These are phyloP conservation scores for Nyssa sinensis DNA, from an alignment of 148 eudicot species.

Conservation along the genomic window DNA sequence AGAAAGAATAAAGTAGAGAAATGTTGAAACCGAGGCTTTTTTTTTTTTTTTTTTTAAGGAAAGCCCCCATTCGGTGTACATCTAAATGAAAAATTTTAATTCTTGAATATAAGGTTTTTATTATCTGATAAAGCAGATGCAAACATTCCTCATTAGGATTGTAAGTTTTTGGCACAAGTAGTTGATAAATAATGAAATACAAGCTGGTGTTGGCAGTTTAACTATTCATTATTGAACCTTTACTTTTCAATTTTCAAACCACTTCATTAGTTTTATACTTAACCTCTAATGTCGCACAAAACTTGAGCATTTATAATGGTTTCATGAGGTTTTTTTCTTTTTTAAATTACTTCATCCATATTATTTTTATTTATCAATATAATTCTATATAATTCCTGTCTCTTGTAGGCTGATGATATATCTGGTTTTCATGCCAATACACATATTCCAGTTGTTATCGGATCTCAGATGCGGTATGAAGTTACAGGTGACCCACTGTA, in stretches of 20 bases:
- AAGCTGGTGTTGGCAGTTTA: too few relatives aligned
- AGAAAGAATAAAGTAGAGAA: too few relatives aligned
- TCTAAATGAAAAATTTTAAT: too few relatives aligned
- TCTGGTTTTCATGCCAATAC: conserved; percentile 88
- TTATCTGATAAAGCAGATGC: not conserved
- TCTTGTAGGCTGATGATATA: conserved; percentile 69
- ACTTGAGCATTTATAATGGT: not conserved
- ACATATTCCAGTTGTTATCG: conserved; percentile 86
- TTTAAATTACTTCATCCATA: not conserved
- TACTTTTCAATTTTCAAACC: not conserved
- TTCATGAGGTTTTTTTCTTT: not conserved
- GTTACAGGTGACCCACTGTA: conserved; percentile 85
- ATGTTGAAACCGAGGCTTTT: too few relatives aligned
- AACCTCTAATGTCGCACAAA: not conserved
- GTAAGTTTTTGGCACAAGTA: not conserved
- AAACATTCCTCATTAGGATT: not conserved
- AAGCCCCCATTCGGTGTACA: not conserved
- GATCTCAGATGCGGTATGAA: conserved; percentile 92
- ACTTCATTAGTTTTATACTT: not conserved
- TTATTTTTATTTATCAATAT: not conserved
- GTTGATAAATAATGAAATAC: not conserved
- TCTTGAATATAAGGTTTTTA: too few relatives aligned
- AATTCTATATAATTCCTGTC: not conserved
- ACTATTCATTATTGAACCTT: not conserved
- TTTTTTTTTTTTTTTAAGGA: not conserved